Conservation (phyloP, 257 asterid genomes). For the Phtheirospermum japonicum region DNA sequence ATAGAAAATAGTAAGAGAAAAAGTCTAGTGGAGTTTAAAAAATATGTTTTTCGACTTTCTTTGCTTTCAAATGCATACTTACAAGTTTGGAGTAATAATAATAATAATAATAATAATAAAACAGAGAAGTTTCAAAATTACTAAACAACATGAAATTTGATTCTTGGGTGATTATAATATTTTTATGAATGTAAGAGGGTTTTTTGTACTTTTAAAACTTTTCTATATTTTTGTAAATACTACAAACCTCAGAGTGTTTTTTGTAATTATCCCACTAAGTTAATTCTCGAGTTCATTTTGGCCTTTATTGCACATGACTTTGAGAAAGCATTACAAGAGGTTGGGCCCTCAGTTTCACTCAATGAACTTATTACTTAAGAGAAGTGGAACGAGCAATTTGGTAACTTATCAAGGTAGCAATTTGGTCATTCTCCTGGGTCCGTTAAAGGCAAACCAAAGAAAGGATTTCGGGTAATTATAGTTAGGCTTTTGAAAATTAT, state of each 20-base stretch:
- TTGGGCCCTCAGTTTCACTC: slow-evolving; percentile 87
- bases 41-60: neutral
- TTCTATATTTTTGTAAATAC: neutral
- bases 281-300: slow-evolving; percentile 7
- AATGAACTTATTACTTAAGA: slow-evolving; percentile 78
- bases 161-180: too few relatives aligned
- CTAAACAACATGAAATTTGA: neutral
- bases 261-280: neutral
- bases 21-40: neutral
- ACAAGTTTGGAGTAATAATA: too few relatives aligned
- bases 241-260: neutral
- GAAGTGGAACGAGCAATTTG: slow-evolving; percentile 90
- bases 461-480: too few relatives aligned
- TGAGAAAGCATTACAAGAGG: slow-evolving; percentile 82
- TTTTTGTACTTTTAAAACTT: too few relatives aligned
- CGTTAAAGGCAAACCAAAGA: too few relatives aligned
- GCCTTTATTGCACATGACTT: slow-evolving; percentile 56
- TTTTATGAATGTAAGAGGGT: neutral
- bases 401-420: slow-evolving; percentile 79
- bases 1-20: neutral
- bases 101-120: neutral
- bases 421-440: too few relatives aligned
- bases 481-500: too few relatives aligned
- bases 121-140: neutral
- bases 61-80: neutral